Evolutionary conservation across 2,329 filamentous ascomycete species (phyloP).

Genomic region (Fusarium neocosmosporiellum): DNA sequence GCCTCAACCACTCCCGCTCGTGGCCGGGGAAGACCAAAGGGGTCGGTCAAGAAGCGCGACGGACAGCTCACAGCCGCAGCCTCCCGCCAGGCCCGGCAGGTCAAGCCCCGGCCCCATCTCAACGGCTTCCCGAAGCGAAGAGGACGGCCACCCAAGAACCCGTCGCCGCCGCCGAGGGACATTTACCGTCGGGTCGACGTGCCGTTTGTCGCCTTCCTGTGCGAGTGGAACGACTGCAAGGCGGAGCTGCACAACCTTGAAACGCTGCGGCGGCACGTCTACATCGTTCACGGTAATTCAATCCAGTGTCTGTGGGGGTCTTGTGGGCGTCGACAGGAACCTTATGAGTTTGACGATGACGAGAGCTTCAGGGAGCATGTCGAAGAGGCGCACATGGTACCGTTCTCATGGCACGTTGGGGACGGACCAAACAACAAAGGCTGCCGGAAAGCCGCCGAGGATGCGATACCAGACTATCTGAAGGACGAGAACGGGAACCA

Average conservation of each 20-base stretch:
- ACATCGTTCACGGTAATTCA: constrained; percentile 58
- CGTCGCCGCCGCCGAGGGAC: constrained; percentile 52
- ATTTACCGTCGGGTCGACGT: constrained; percentile 57
- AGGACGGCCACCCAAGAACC: constrained; percentile 55
- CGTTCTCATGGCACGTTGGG: constrained; percentile 68
- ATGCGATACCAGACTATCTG: constrained; percentile 61
- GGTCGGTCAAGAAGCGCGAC: constrained; percentile 51
- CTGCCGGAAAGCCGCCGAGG: constrained; percentile 39
- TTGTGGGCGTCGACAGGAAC: constrained; percentile 38
- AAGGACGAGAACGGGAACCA: constrained; percentile 64
- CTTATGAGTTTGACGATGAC: constrained; percentile 50
- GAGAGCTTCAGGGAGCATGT: constrained; percentile 62
- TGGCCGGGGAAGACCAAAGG: constrained; percentile 59
- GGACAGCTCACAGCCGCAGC: constrained; percentile 36
- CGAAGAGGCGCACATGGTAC: constrained; percentile 63
- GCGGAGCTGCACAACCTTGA: constrained; percentile 72
- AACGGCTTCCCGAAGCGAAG: constrained; percentile 50
- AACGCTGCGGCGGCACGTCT: constrained; percentile 66
- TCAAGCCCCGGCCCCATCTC: constrained; percentile 43
- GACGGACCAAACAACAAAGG: constrained; percentile 64
- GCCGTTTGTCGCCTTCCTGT: constrained; percentile 64
- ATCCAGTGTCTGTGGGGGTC: constrained; percentile 48
- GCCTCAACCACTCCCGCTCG: constrained; percentile 13
- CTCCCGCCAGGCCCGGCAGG: constrained; percentile 38
- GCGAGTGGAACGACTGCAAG: constrained; percentile 69